Base-by-base conservation (phyloP, 805 yeast species). In the Danielia reshetovae region DNA sequence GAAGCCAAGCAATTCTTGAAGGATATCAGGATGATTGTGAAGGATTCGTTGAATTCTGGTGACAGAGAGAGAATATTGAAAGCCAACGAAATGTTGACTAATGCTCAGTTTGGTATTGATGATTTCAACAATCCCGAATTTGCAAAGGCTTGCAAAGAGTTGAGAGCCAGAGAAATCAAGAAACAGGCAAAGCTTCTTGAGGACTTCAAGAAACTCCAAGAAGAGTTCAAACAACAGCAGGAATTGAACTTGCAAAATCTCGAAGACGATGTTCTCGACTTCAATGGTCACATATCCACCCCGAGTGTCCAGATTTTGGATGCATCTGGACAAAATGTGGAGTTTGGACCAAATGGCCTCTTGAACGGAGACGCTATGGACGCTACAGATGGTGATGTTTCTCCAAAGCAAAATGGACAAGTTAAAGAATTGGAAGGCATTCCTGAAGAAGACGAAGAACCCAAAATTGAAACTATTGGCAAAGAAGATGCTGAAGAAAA, bases 41-140 rank as follows among this genome's bases (percentile, higher is more conserved):
- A 70, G 22, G 99, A 93, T 62, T 74, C 95, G 0, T 68, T 72
- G 22, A 76, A 79, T 0, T 60, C 73, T 3, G 86, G 85, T 0
- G 97, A 90, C 46, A 72, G 97, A 28, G 98, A 93, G 39, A 70
- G 96, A 35, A 65, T 82, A 4, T 57, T 77, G 43, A 75, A 75
- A 52, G 96, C 97, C 0, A 84, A 90, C 36, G 98, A 93, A 57
- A 89, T 93, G 97, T 76, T 75, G 54, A 95, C 97, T 9, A 89
- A 93, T 61, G 95, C 96, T 0, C 96, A 88, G 57, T 95, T 93
- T 54, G 95, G 94, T 5, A 74, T 93, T 34, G 98, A 93, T 49
- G 99, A 93, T 44, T 78, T 89, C 46, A 77, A 81, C 32, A 62
- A 72, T 3, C 81, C 90, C 1, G 84, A 77, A 24, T 81, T 93